These are phyloP conservation scores for Epichloe gansuensis DNA, from an alignment of 2,329 filamentous ascomycete genomes.

Conservation along the genomic window DNA sequence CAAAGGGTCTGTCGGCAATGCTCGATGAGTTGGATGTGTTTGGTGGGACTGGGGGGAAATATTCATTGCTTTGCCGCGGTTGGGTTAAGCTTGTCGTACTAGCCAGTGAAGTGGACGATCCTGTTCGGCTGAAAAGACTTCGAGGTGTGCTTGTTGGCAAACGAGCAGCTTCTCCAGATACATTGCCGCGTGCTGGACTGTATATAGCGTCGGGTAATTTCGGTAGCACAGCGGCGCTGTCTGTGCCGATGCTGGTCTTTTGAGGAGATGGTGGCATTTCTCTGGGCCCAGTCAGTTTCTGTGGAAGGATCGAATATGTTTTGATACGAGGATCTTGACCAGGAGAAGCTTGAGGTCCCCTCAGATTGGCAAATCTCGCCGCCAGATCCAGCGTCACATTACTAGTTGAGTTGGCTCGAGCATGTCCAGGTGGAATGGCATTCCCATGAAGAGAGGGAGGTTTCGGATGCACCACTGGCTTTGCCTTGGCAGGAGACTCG, in stretches of 20 bases:
- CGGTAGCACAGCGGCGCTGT: constrained; percentile 45
- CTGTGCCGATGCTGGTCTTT: constrained; percentile 33
- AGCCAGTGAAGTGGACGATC: constrained; percentile 32
- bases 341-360: constrained; percentile 27
- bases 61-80: constrained; percentile 19
- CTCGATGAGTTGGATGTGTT: constrained; percentile 14
- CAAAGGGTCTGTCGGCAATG: constrained; percentile 27
- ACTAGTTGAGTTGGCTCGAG: constrained; percentile 15
- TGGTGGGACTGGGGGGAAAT: constrained; percentile 17
- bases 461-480: constrained; percentile 48
- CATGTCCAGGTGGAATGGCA: constrained; percentile 23
- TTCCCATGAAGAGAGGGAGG: constrained; percentile 54
- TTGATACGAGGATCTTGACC: constrained; percentile 40
- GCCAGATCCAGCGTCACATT: constrained; percentile 35
- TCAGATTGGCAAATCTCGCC: constrained; percentile 44
- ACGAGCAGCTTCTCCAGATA: constrained; percentile 50
- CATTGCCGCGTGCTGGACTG: constrained; percentile 60
- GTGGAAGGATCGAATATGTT: constrained; percentile 32
- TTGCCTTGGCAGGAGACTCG: constrained; percentile 21
- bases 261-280: constrained; percentile 33
- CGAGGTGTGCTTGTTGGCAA: constrained; percentile 53
- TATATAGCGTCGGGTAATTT: constrained; percentile 65
- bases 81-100: constrained; percentile 16
- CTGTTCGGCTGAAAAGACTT: constrained; percentile 48
- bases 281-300: constrained; percentile 33